Evolutionary conservation across 345 rosid species (phyloP).

Genomic region (Heritiera littoralis): DNA sequence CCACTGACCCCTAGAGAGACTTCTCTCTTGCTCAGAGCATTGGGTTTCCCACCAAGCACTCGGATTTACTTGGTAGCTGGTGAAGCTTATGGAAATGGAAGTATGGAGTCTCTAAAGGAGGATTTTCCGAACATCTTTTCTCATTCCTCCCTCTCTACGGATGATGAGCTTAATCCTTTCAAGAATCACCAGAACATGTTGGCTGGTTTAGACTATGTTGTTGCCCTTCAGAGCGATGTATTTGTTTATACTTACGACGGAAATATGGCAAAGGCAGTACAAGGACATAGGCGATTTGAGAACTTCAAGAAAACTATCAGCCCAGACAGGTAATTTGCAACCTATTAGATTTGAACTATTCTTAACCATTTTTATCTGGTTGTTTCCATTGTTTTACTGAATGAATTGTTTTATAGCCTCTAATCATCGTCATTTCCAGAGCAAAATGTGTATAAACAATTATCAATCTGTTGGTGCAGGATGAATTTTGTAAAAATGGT

Average conservation of each 20-base stretch:
- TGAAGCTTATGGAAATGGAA: constrained; percentile 80
- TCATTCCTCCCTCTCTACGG: constrained; percentile 69
- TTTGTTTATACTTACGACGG: constrained; percentile 90
- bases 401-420: background rate
- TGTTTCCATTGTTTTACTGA: constrained; percentile 1
- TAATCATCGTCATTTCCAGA: background rate
- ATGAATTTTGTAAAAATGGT: constrained; percentile 81
- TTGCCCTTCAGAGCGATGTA: constrained; percentile 82
- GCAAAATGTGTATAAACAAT: background rate
- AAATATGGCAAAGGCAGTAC: constrained; percentile 98
- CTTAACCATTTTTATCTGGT: background rate
- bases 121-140: constrained; percentile 76
- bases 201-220: constrained; percentile 84
- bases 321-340: constrained; percentile 71
- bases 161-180: constrained; percentile 74
- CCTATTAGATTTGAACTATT: background rate
- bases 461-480: constrained; percentile 45
- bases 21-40: constrained; percentile 73
- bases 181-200: constrained; percentile 87
- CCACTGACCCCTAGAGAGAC: constrained; percentile 94
- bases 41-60: constrained; percentile 71
- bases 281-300: constrained; percentile 89
- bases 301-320: constrained; percentile 81
- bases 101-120: constrained; percentile 65
- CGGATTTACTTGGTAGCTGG: constrained; percentile 93